Evolutionary conservation across 768 basidiomycete genomes (phyloP).

Genomic region (Termitomyces bulborhizus): DNA sequence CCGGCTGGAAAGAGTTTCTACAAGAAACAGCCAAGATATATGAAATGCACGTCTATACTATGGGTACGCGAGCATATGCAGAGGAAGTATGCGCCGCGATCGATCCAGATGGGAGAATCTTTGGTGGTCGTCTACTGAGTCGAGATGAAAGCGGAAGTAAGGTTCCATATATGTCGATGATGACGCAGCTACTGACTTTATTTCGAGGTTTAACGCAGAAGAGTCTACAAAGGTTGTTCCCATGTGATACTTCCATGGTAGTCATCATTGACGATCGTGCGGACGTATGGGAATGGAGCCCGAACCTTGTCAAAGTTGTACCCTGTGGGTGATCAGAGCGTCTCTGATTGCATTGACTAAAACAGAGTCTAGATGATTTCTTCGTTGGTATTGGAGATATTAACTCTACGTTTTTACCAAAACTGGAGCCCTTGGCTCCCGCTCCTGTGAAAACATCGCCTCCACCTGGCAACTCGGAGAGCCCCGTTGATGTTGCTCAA

Average conservation of each 20-base stretch:
- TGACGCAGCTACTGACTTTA: conserved; percentile 6
- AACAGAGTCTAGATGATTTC: conserved; percentile 71
- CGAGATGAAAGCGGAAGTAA: conserved; percentile 96
- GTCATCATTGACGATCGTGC: conserved; percentile 98
- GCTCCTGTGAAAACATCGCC: conserved; percentile 9
- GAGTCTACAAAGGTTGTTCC: conserved; percentile 86
- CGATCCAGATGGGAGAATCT: conserved; percentile 81
- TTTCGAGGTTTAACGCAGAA: conserved; percentile 82
- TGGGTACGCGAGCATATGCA: conserved; percentile 97
- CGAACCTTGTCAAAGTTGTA: conserved; percentile 93
- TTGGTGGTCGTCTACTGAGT: conserved; percentile 84
- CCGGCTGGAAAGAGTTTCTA: conserved; percentile 81
- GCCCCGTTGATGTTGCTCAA: neutral
- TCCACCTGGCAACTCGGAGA: neutral
- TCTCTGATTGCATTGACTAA: neutral
- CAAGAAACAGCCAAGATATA: conserved; percentile 67
- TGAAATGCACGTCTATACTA: conserved; percentile 99
- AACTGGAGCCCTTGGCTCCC: conserved; percentile 49
- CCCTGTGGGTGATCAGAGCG: conserved; percentile 60
- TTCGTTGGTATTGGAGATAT: conserved; percentile 98
- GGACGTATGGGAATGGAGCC: conserved; percentile 98
- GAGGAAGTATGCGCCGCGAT: conserved; percentile 92
- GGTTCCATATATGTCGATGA: conserved; percentile 21
- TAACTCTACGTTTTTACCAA: conserved; percentile 90
- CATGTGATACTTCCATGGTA: conserved; percentile 97